Percentiles rank a stretch among this genome's conserved stretches.
These are phyloP conservation scores for Xylaria flabelliformis DNA, from an alignment of 495 filamentous ascomycete genomes.

Conservation along the genomic window DNA sequence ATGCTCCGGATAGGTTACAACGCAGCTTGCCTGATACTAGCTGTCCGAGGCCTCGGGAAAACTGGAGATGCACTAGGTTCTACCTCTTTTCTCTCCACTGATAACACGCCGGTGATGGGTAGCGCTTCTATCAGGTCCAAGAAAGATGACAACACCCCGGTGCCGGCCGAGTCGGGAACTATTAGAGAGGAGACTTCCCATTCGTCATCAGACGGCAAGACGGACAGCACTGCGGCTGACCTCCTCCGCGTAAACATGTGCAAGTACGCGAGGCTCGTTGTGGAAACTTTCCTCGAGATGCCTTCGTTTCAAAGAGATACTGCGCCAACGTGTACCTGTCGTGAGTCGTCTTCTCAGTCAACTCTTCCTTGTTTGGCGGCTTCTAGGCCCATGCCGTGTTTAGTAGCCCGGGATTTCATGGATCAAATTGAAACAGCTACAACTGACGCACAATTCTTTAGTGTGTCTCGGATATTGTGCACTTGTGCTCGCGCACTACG, in stretches of 20 bases:
- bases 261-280: slow-evolving; percentile 36
- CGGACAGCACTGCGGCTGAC: slow-evolving; percentile 1
- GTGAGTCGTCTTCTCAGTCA: neutral
- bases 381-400: neutral
- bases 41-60: slow-evolving; percentile 36
- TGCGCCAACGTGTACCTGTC: slow-evolving; percentile 34
- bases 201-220: neutral
- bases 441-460: neutral
- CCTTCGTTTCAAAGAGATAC: slow-evolving; percentile 37
- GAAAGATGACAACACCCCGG: slow-evolving; percentile 11
- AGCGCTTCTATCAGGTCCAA: neutral
- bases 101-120: slow-evolving; percentile 1
- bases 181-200: slow-evolving; percentile 13
- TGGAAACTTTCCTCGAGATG: slow-evolving; percentile 41
- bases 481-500: slow-evolving; percentile 38
- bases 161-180: neutral
- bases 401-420: neutral
- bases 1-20: slow-evolving; percentile 41
- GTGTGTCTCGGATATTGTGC: slow-evolving; percentile 41
- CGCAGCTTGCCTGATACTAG: slow-evolving; percentile 38
- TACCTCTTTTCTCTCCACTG: slow-evolving; percentile 25
- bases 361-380: neutral
- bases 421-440: neutral
- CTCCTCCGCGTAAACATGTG: slow-evolving; percentile 33
- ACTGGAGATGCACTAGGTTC: slow-evolving; percentile 36